A percentile compares a stretch with the other conserved stretches of the same genome.
These are phyloP conservation scores for Saccharum officinarum DNA, from an alignment of 176 grass and related monocot species.

Conservation along the genomic window DNA sequence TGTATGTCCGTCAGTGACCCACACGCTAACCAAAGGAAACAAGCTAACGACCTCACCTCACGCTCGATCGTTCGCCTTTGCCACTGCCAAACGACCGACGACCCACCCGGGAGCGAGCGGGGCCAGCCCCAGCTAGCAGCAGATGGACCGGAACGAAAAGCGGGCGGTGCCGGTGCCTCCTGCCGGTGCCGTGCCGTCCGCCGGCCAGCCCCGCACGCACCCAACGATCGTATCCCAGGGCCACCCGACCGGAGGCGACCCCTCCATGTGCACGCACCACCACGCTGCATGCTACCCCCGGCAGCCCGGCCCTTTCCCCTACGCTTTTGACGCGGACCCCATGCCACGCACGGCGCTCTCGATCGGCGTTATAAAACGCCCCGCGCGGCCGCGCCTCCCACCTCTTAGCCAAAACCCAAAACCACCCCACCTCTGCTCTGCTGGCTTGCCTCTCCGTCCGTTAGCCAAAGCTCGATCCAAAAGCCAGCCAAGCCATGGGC, in stretches of 20 bases:
- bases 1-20: not conserved
- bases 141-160: not conserved
- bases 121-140: not conserved
- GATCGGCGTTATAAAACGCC: not conserved
- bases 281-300: not conserved
- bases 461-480: not conserved
- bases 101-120: not conserved
- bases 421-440: not conserved
- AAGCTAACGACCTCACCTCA: not conserved
- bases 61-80: not conserved
- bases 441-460: not conserved
- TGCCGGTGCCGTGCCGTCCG: not conserved
- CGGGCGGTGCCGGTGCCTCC: not conserved
- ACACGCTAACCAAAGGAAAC: not conserved
- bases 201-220: conserved; percentile 1
- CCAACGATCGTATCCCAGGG: not conserved
- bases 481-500: conserved; percentile 28
- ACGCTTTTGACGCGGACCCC: not conserved
- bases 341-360: not conserved
- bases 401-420: not conserved
- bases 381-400: not conserved
- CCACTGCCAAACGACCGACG: not conserved
- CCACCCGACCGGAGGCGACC: not conserved
- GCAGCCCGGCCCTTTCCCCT: not conserved
- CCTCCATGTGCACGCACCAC: conserved; percentile 43